phyloP scores from a whole-genome alignment of 2,329 filamentous ascomycete genomes.

The Domatiomyces globalis region DNA sequence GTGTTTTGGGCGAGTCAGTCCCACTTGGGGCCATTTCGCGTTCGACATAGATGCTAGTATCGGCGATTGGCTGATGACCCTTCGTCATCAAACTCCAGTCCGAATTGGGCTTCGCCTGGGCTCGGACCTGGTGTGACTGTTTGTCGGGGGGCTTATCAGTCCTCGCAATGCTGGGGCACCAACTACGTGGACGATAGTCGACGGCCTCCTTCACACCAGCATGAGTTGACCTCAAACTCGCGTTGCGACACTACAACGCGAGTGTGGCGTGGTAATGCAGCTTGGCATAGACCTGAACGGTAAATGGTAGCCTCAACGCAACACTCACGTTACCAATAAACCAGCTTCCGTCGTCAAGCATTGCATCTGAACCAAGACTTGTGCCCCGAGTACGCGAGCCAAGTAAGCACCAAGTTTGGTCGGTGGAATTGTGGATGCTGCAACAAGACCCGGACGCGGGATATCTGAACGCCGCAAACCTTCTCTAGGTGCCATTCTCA shows the following conservation, averaged over 20 bases:
- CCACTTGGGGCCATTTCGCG: not conserved
- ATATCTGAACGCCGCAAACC: not conserved
- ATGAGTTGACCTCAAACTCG: not conserved
- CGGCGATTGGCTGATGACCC: not conserved
- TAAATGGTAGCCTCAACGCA: not conserved
- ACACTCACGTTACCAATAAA: not conserved
- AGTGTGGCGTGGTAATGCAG: not conserved
- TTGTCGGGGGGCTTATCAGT: not conserved
- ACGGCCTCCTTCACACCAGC: too few relatives aligned
- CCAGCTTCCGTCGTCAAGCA: not conserved
- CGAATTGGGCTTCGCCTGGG: not conserved
- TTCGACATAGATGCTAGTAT: not conserved
- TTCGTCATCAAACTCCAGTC: not conserved
- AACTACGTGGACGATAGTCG: not conserved
- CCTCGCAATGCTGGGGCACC: not conserved
- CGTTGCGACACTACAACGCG: not conserved
- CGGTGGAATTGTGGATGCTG: not conserved
- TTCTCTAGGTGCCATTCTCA: not conserved
- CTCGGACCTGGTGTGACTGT: not conserved
- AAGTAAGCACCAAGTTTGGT: not conserved
- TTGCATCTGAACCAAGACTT: not conserved
- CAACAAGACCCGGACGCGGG: not conserved
- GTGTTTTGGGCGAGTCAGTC: too few relatives aligned
- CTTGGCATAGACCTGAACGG: not conserved
- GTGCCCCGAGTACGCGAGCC: not conserved